Evolutionary conservation across 805 yeast species (phyloP).

Genomic region (Kodamaea laetipori): DNA sequence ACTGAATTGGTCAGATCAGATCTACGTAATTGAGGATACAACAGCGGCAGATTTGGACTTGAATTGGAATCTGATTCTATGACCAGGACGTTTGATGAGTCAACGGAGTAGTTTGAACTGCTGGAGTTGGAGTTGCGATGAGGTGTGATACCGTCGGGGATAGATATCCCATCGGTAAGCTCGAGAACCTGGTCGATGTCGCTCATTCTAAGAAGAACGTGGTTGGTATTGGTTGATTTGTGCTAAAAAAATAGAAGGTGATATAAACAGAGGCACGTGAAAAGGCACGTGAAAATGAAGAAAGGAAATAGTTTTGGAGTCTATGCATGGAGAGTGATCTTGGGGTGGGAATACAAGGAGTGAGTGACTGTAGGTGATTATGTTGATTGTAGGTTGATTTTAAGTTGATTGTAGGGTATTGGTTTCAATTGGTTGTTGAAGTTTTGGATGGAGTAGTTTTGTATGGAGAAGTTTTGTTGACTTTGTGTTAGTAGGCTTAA

Average conservation of each 20-base stretch:
- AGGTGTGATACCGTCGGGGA: background rate
- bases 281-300: background rate
- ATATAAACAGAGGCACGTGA: background rate
- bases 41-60: constrained; percentile 2
- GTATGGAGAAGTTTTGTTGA: too few species aligned
- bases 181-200: background rate
- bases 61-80: constrained; percentile 3
- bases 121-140: background rate
- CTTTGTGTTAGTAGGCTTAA: too few species aligned
- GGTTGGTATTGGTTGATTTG: background rate
- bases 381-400: too few species aligned
- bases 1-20: constrained; percentile 21
- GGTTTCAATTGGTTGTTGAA: too few species aligned
- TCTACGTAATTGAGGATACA: constrained; percentile 9
- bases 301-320: too few species aligned
- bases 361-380: too few species aligned
- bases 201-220: constrained; percentile 4
- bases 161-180: background rate
- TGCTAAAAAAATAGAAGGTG: background rate
- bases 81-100: constrained; percentile 8
- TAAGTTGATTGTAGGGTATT: too few species aligned
- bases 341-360: too few species aligned
- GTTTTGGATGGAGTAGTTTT: too few species aligned
- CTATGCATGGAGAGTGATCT: too few species aligned
- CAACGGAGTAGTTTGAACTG: constrained; percentile 1